Conservation (phyloP, 139 green algal species). For the Eudorina sp. region DNA sequence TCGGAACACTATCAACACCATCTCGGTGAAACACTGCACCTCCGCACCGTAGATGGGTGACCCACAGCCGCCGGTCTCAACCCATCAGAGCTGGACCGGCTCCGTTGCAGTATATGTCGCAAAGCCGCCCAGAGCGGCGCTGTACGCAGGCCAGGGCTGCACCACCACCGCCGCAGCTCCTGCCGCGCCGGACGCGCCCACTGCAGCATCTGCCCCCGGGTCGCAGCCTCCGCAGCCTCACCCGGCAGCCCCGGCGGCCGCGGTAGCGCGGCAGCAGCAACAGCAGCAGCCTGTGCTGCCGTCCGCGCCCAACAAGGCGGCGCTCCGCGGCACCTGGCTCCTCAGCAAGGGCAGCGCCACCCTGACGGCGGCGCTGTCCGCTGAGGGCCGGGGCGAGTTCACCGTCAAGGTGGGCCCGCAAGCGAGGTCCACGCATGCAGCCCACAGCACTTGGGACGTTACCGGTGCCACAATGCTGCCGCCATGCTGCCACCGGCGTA, state of each 20-base stretch:
- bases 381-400: neutral
- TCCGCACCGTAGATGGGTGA: neutral
- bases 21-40: too few species aligned
- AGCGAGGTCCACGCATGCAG: too few species aligned
- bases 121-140: neutral
- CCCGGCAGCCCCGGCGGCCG: neutral
- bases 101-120: slow-evolving; percentile 2
- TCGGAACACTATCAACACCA: neutral
- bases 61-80: neutral
- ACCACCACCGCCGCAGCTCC: neutral
- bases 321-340: slow-evolving; percentile 14
- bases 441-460: too few species aligned
- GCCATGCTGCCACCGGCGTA: too few species aligned
- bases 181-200: neutral
- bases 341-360: slow-evolving; percentile 23
- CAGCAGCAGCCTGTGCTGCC: neutral
- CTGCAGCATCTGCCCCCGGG: neutral
- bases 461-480: neutral
- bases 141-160: neutral
- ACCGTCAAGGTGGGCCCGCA: slow-evolving; percentile 9
- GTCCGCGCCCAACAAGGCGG: neutral
- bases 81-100: slow-evolving; percentile 44
- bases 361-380: slow-evolving; percentile 19
- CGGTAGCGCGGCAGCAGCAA: neutral
- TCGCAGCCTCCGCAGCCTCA: neutral